Base-by-base conservation (phyloP, 73 alveolate species). In the Blepharisma japonicum region DNA sequence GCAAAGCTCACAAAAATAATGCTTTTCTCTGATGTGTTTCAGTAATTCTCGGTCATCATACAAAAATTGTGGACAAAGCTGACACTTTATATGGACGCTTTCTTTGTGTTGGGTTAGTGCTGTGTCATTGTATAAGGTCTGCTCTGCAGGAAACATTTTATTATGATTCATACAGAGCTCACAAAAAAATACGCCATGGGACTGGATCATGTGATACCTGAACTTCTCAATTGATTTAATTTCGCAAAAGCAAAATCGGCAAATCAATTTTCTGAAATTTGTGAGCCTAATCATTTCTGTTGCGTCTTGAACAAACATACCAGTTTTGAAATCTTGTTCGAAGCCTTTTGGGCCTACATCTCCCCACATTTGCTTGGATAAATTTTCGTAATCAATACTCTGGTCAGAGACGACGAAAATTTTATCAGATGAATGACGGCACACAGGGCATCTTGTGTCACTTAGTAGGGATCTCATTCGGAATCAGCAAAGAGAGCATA, bases 1-100 rank as follows among this genome's bases (percentile, higher is more conserved):
- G 4, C 80, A 70, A 7, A 70, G 39, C 46, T 70, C 80, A 5
- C 80, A 70, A 18, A 70, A 39, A 45, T 18, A 70, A 70, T 70
- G 80, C 70, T 25, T 9, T 23, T 18, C 23, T 47, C 27, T 70
- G 25, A 70, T 45, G 42, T 70, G 80, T 4, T n/a, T 7, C 25
- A 45, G 5, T 7, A 70, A 54, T 5, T 70, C 42, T 70, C 80
- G 11, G 11, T 70, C 55, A 5, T 70, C 80, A 45, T 70, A 70
- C 14, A 18, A 47, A n/a, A 9, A 45, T 2, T 11, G 14, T 11
- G n/a, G n/a, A 5, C 80, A 70, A 9, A 70, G 27, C 70, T 70
- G 32, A 25, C 80, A 70, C 46, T 70, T 18, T 18, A 39, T 45
- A 45, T 70, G 80, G 9, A 2, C 55, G 39, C 45, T 45, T 11